Evolutionary conservation across 176 grass and related monocot genomes (phyloP).

Genomic region (Eragrostis curvula): DNA sequence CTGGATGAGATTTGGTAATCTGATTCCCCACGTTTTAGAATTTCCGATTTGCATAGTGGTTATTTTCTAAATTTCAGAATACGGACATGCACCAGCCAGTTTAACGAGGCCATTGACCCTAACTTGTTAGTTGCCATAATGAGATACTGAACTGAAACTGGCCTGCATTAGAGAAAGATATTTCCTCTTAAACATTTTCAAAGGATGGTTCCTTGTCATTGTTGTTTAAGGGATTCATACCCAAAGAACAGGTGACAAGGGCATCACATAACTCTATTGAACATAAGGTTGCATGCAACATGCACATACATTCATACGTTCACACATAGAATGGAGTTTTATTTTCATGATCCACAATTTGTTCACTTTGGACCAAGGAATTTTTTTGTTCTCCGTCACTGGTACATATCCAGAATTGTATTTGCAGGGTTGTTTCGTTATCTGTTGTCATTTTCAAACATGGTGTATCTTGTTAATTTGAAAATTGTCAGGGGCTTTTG

Average conservation of each 20-base stretch:
- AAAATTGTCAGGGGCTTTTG: background rate
- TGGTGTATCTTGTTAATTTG: conserved; percentile 7
- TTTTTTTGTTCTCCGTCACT: background rate
- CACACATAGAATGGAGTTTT: conserved; percentile 11
- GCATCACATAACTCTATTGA: conserved; percentile 2
- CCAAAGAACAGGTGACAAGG: conserved; percentile 7
- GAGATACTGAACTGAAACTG: conserved; percentile 25
- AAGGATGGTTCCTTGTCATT: conserved; percentile 5
- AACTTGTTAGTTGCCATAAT: conserved; percentile 6
- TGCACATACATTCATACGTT: conserved; percentile 5
- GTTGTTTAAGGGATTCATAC: conserved; percentile 18
- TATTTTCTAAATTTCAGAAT: conserved; percentile 5
- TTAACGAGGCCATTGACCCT: conserved; percentile 3
- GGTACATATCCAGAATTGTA: conserved; percentile 31
- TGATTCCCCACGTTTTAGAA: background rate
- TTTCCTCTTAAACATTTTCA: conserved; percentile 4
- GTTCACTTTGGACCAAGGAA: conserved; percentile 4
- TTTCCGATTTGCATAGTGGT: background rate
- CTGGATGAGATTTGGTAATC: conserved; percentile 8
- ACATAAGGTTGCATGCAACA: conserved; percentile 1
- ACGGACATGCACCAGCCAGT: background rate
- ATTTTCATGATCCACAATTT: conserved; percentile 19
- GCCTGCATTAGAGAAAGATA: background rate
- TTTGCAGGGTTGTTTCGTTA: conserved; percentile 2
- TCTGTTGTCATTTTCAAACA: conserved; percentile 17